Base-by-base conservation (phyloP, 768 basidiomycete genomes). In the Lanmaoa pseudosensibilis region DNA sequence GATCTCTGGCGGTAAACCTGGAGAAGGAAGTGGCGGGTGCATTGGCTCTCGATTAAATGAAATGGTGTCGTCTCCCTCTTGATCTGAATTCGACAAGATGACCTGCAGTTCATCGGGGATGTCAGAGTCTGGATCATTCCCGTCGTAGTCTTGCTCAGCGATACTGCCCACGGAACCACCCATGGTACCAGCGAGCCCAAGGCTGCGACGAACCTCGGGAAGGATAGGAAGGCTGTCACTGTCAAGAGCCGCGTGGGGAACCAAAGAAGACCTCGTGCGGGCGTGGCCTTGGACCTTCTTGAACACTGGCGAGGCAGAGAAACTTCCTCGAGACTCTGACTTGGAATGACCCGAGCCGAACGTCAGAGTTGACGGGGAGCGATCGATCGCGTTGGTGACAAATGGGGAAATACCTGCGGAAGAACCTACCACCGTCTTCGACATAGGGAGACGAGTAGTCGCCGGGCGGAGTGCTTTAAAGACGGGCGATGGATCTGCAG, bases 91-190 rank as follows among this genome's bases (percentile, higher is more conserved):
- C 0, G 76, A 76, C 25, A 92, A 69, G 46, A 92, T 83, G 23
- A 77, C 75, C 59, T 85, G 83, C 53, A 92, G 68, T 69, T 92
- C 91, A 40, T 88, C 82, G 1, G 91, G 89, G n/a, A 92, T 88
- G 62, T 93, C 89, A 2, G 85, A 88, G 67, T 90, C 85, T 0
- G 82, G 86, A 63, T 90, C 86, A 10, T 81, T 81, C 3, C 73
- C 76, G 37, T 86, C 80, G 9, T 80, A 60, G 19, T 77, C 78
- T 16, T 74, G 73, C 52, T 76, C 78, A 2, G 69, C 70, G 48
- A 79, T 79, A 23, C 79, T 79, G 4, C 75, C 76, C 46, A 81
- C 75, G 0, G 82, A 83, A 1, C 81, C 82, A 11, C 88, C 88
- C 74, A 90, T 80, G 0, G 87, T 90, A 0, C 87, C 88, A 15